Evolutionary conservation across 2,329 filamentous ascomycete species (phyloP).

Genomic region (Ophiostoma populinum): DNA sequence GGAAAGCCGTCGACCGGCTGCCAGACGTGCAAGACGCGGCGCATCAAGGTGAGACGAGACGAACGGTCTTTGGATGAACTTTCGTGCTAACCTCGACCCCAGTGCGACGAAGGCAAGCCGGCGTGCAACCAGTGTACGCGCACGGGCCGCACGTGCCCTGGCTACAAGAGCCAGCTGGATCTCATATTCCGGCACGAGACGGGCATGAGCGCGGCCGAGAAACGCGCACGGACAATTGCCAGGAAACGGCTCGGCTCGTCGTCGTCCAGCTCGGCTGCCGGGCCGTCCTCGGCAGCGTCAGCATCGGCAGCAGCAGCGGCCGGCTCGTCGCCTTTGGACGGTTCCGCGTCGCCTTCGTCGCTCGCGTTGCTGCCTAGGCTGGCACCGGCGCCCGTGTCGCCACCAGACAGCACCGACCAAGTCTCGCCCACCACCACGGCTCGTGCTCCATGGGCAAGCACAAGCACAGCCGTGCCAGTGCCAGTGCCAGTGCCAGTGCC

Average conservation of each 20-base stretch:
- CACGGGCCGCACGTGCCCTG: constrained; percentile 44
- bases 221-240: constrained; percentile 3
- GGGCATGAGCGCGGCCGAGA: constrained; percentile 23
- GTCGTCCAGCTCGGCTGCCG: too few relatives aligned
- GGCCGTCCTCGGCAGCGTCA: constrained; percentile 1
- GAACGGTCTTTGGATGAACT: background rate
- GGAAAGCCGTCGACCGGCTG: constrained; percentile 52
- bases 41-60: constrained; percentile 45
- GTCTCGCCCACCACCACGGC: too few relatives aligned
- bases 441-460: too few relatives aligned
- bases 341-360: background rate
- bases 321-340: background rate
- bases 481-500: too few relatives aligned
- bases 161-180: constrained; percentile 56
- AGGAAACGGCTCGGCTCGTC: too few relatives aligned
- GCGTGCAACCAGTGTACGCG: constrained; percentile 49
- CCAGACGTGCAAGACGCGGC: constrained; percentile 55
- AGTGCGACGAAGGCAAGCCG: constrained; percentile 53
- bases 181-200: constrained; percentile 58
- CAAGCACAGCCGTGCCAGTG: too few relatives aligned
- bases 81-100: background rate
- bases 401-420: too few relatives aligned
- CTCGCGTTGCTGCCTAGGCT: too few relatives aligned
- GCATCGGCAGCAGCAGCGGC: background rate
- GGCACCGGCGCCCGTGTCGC: too few relatives aligned